Evolutionary conservation across 2,329 filamentous ascomycete genomes (phyloP).

Genomic region (Fusarium avenaceum): DNA sequence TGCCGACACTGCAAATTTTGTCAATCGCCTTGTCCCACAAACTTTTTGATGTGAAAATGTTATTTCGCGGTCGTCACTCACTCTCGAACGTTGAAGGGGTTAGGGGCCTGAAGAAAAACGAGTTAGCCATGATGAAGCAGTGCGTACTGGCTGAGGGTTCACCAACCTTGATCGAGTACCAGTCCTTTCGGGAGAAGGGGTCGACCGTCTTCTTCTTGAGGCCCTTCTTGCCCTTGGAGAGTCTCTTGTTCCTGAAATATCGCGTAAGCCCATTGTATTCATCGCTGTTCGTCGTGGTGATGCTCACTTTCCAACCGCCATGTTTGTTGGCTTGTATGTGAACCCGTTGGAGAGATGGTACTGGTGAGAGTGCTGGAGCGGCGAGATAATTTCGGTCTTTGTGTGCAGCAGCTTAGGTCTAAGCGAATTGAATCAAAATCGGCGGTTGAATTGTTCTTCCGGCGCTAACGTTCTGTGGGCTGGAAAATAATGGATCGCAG

Average conservation of each 20-base stretch:
- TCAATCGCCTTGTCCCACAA: slow-evolving; percentile 38
- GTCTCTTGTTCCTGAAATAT: slow-evolving; percentile 91
- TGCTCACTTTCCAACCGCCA: slow-evolving; percentile 72
- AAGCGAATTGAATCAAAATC: slow-evolving; percentile 53
- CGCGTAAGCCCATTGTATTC: slow-evolving; percentile 43
- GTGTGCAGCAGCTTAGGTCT: slow-evolving; percentile 58
- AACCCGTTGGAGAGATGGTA: slow-evolving; percentile 59
- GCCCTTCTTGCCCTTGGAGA: slow-evolving; percentile 99
- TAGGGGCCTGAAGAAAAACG: slow-evolving; percentile 76
- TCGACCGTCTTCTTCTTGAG: slow-evolving; percentile 99
- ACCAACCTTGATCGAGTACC: slow-evolving; percentile 93
- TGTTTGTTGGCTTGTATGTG: slow-evolving; percentile 66
- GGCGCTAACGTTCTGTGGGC: slow-evolving; percentile 40
- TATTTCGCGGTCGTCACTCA: slow-evolving; percentile 68
- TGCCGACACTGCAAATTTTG: slow-evolving; percentile 83
- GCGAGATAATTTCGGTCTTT: slow-evolving; percentile 59
- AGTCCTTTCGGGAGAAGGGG: slow-evolving; percentile 99
- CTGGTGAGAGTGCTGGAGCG: slow-evolving; percentile 58
- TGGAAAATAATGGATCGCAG: slow-evolving; percentile 29
- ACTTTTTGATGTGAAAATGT: slow-evolving; percentile 12
- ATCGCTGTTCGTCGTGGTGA: slow-evolving; percentile 24
- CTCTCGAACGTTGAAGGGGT: slow-evolving; percentile 96
- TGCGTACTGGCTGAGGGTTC: slow-evolving; percentile 3
- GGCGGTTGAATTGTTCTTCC: slow-evolving; percentile 50
- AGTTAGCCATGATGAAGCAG: slow-evolving; percentile 38